These are phyloP conservation scores for Ashbya aceris DNA, from an alignment of 1,139 yeast species.

Conservation along the genomic window DNA sequence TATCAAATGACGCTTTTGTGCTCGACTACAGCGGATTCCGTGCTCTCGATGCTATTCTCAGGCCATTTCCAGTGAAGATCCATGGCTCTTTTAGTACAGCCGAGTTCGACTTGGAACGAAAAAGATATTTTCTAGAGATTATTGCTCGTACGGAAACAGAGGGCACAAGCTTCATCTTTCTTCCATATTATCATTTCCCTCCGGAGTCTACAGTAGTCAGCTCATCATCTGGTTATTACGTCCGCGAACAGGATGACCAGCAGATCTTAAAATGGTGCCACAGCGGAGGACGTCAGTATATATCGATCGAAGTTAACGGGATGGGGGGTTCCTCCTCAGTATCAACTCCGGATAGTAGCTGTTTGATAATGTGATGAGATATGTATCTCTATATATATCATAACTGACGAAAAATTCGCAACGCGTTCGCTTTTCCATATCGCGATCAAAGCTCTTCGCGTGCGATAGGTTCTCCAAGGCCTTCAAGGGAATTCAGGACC, in stretches of 20 bases:
- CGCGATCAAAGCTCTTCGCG: too few relatives aligned
- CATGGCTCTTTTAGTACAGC: slow-evolving; percentile 43
- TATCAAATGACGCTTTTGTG: not conserved
- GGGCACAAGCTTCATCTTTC: slow-evolving; percentile 48
- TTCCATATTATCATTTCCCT: slow-evolving; percentile 67
- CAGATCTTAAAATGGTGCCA: slow-evolving; percentile 70
- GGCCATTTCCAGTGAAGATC: slow-evolving; percentile 62
- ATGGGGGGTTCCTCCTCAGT: not conserved
- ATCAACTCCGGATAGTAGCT: not conserved
- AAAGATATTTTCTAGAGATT: slow-evolving; percentile 42
- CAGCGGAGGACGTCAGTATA: slow-evolving; percentile 32
- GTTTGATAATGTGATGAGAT: slow-evolving; percentile 1
- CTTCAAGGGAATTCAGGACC: too few relatives aligned
- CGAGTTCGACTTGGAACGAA: slow-evolving; percentile 45
- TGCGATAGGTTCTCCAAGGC: too few relatives aligned
- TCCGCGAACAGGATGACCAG: slow-evolving; percentile 36
- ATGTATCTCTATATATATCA: not conserved
- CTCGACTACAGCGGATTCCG: slow-evolving; percentile 46
- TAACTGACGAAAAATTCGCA: not conserved
- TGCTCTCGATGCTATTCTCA: slow-evolving; percentile 56
- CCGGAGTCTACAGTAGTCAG: slow-evolving; percentile 30
- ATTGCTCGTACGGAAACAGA: slow-evolving; percentile 22
- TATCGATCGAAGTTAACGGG: slow-evolving; percentile 13
- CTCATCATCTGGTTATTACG: slow-evolving; percentile 47
- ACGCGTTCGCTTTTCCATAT: too few relatives aligned